Conservation (phyloP, 108 stramenopile species). For the Poteriospumella lacustris region DNA sequence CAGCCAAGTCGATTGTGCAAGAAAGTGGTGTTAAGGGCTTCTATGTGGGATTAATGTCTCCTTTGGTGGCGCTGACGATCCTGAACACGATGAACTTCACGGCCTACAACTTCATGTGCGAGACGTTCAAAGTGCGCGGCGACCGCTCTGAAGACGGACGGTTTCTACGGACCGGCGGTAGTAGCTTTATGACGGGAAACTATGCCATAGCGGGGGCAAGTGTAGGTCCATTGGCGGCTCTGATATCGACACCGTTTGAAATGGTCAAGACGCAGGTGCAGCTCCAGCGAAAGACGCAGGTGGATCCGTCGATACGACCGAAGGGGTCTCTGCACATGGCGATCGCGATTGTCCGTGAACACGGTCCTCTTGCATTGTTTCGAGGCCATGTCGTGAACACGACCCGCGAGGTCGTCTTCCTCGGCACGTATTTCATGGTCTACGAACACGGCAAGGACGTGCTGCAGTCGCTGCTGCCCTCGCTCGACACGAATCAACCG, state of each 20-base stretch:
- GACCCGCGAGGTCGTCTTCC: conserved; percentile 67
- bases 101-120: no score
- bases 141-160: neutral
- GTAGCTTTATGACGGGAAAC: no score
- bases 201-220: conserved; percentile 59
- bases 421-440: conserved; percentile 73
- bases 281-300: conserved; percentile 42
- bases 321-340: neutral
- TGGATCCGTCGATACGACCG: neutral
- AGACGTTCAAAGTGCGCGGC: neutral
- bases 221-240: conserved; percentile 64
- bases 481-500: neutral
- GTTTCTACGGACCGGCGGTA: no score
- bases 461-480: conserved; percentile 24
- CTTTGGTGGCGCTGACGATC: conserved; percentile 69
- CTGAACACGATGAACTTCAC: conserved; percentile 77
- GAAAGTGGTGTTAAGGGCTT: conserved; percentile 65
- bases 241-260: conserved; percentile 75
- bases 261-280: conserved; percentile 71
- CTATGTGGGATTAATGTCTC: conserved; percentile 76
- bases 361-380: conserved; percentile 64
- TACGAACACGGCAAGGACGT: conserved; percentile 70
- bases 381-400: conserved; percentile 77
- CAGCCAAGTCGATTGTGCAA: conserved; percentile 49
- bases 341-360: neutral